A percentile compares a stretch with the other conserved stretches of the same genome.
Conservation (phyloP, 345 rosid genomes). For the Cardamine resedifolia region DNA sequence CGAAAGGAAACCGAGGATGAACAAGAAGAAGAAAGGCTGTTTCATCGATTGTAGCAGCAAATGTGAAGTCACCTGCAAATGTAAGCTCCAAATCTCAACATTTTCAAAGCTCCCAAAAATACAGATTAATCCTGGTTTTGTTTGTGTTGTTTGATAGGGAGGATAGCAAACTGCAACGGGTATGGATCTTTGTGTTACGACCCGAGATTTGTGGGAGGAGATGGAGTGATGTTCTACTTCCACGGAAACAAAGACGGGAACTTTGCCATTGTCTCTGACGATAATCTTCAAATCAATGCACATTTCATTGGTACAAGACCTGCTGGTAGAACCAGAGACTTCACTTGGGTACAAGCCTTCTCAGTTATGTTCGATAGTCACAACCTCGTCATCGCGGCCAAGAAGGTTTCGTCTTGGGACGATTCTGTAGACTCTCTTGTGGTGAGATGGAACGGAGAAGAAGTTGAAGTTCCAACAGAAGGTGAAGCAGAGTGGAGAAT, state of each 20-base stretch:
- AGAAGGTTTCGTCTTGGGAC: constrained; percentile 51
- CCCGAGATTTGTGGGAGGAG: constrained; percentile 78
- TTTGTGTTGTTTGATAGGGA: constrained; percentile 38
- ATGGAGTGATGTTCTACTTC: constrained; percentile 81
- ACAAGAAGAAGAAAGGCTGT: constrained; percentile 63
- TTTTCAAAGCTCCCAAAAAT: background rate
- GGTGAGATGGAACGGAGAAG: constrained; percentile 46
- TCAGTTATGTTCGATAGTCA: constrained; percentile 54
- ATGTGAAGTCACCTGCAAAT: constrained; percentile 84
- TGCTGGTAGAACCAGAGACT: constrained; percentile 57
- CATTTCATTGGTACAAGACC: constrained; percentile 68
- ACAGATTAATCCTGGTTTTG: background rate
- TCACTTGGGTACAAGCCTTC: constrained; percentile 76
- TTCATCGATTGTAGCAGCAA: constrained; percentile 73
- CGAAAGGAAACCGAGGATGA: constrained; percentile 57
- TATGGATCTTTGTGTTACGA: constrained; percentile 74
- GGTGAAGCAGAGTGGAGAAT: constrained; percentile 54
- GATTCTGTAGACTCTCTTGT: constrained; percentile 48
- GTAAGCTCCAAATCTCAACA: constrained; percentile 42
- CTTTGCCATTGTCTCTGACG: constrained; percentile 68
- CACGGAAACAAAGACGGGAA: constrained; percentile 62
- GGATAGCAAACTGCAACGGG: constrained; percentile 54
- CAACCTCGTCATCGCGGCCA: constrained; percentile 57
- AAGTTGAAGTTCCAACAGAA: constrained; percentile 39
- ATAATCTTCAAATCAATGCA: constrained; percentile 66